Conservation (phyloP, 352 stramenopile genomes). For the Phytopythium oedochilum region DNA sequence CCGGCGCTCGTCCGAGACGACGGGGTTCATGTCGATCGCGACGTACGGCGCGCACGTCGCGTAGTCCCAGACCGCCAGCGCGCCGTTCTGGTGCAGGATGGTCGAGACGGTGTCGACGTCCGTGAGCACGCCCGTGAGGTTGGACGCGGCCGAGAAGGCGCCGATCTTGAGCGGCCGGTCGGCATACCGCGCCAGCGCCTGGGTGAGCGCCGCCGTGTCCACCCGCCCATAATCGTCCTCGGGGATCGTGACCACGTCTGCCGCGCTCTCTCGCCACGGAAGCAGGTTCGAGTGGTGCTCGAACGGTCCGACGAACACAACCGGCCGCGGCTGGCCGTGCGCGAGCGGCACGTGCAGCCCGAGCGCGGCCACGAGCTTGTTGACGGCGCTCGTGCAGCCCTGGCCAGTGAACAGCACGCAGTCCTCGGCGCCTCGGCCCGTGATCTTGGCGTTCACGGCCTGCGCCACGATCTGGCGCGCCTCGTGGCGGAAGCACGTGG, state of each 20-base stretch:
- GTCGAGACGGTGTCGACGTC: conserved; percentile 87
- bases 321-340: conserved; percentile 14
- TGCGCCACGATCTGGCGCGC: conserved; percentile 93
- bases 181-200: conserved; percentile 39
- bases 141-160: conserved; percentile 91
- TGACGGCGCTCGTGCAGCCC: conserved; percentile 81
- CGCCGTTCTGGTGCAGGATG: conserved; percentile 89
- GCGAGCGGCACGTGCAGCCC: conserved; percentile 35
- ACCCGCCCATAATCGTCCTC: conserved; percentile 46
- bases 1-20: not conserved
- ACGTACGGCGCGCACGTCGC: conserved; percentile 93
- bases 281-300: conserved; percentile 98
- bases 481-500: conserved; percentile 94
- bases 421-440: conserved; percentile 87
- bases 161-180: conserved; percentile 76
- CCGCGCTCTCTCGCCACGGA: conserved; percentile 92
- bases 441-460: conserved; percentile 86
- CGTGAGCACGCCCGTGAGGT: conserved; percentile 93
- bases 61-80: conserved; percentile 95
- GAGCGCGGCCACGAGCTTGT: conserved; percentile 72
- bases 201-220: conserved; percentile 50
- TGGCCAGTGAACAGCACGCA: conserved; percentile 94
- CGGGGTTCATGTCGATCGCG: conserved; percentile 95
- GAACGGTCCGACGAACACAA: conserved; percentile 93
- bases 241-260: conserved; percentile 76